phyloP scores from a whole-genome alignment of 192 early-diverging fungal genomes.

The Ambispora gerdemannii region DNA sequence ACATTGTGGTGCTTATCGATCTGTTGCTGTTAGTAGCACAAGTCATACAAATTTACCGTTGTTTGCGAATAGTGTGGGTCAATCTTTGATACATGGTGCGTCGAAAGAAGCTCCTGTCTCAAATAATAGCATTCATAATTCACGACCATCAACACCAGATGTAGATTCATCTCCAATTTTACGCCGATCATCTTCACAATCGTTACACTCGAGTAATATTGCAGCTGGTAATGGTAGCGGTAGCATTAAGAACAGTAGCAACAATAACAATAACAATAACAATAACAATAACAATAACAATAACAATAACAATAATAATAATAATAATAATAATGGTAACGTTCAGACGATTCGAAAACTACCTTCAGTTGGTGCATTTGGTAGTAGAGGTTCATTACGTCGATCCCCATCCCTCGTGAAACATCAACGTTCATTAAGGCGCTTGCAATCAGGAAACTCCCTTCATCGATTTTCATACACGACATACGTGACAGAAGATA shows the following conservation, averaged over 20 bases:
- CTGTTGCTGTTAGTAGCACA: constrained; percentile 62
- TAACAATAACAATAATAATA: too few relatives aligned
- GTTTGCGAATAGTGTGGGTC: constrained; percentile 36
- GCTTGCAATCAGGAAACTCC: constrained; percentile 29
- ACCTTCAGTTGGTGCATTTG: constrained; percentile 35
- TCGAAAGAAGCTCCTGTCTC: constrained; percentile 1
- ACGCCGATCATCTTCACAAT: constrained; percentile 38
- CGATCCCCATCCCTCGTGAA: constrained; percentile 20
- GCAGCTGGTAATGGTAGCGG: constrained; percentile 24
- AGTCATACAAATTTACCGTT: constrained; percentile 42
- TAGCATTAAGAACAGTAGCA: too few relatives aligned
- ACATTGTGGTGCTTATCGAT: constrained; percentile 76
- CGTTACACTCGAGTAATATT: constrained; percentile 32
- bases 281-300: too few relatives aligned
- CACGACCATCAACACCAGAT: constrained; percentile 27
- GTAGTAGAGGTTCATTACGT: constrained; percentile 33
- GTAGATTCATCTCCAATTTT: constrained; percentile 31
- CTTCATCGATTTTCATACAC: constrained; percentile 38
- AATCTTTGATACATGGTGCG: neutral
- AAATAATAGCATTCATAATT: too few relatives aligned
- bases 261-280: too few relatives aligned
- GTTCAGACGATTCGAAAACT: constrained; percentile 25
- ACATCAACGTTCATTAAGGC: constrained; percentile 24
- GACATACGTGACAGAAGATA: constrained; percentile 40
- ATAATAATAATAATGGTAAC: too few relatives aligned